A percentile compares a stretch with the other conserved stretches of the same genome.
Conservation (phyloP, 768 basidiomycete genomes). For the Suillus spraguei region DNA sequence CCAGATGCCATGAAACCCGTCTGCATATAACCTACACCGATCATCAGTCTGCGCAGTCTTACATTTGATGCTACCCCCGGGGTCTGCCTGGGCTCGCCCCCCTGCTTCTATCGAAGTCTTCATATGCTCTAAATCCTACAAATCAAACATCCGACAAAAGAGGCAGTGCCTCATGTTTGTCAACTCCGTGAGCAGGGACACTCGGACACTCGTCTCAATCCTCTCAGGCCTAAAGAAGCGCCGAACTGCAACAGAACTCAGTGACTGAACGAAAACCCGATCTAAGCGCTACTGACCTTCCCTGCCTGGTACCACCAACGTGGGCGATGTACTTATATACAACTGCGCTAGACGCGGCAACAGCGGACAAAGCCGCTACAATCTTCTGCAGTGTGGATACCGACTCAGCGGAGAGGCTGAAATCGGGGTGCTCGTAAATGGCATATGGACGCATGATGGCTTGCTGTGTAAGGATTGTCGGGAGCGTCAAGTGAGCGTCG, state of each 20-base stretch:
- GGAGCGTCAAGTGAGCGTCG: background rate
- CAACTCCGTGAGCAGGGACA: background rate
- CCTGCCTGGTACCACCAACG: slow-evolving; percentile 13
- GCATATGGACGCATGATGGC: slow-evolving; percentile 34
- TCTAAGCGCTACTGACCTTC: slow-evolving; percentile 19
- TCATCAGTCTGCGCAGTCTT: background rate
- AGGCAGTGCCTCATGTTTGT: background rate
- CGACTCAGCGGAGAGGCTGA: slow-evolving; percentile 26
- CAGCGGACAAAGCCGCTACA: slow-evolving; percentile 29
- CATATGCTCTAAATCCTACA: background rate
- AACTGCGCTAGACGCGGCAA: slow-evolving; percentile 36
- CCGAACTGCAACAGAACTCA: background rate
- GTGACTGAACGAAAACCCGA: background rate
- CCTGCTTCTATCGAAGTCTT: slow-evolving; percentile 1
- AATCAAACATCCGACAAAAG: background rate
- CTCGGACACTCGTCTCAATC: background rate
- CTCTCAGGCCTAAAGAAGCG: background rate
- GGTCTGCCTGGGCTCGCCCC: background rate
- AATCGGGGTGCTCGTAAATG: slow-evolving; percentile 36
- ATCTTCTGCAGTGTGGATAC: slow-evolving; percentile 26
- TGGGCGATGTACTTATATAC: slow-evolving; percentile 31
- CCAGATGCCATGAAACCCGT: background rate
- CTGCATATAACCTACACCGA: background rate
- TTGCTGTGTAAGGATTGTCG: background rate
- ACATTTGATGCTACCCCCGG: background rate